A percentile compares a stretch with the other conserved stretches of the same genome.
phyloP scores from a whole-genome alignment of 2,329 filamentous ascomycete species.

The Nannizzia gypsea region DNA sequence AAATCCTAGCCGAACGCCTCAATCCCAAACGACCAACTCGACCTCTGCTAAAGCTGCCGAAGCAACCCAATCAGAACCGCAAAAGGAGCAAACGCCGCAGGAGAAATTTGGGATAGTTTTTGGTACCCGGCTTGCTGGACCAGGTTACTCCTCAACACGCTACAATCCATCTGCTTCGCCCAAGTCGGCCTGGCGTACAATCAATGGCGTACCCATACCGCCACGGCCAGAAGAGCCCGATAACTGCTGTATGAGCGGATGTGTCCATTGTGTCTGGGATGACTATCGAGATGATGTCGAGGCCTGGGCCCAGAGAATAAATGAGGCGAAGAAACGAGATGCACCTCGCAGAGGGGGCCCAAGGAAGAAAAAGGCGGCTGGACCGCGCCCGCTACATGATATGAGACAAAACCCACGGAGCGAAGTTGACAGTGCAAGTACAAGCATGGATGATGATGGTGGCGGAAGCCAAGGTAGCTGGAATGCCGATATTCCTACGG shows the following conservation, averaged over 20 bases:
- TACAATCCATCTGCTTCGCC: conserved; percentile 43
- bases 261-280: conserved; percentile 96
- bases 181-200: conserved; percentile 44
- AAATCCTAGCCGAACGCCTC: conserved; percentile 3
- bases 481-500: conserved; percentile 34
- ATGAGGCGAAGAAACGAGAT: conserved; percentile 44
- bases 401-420: conserved; percentile 24
- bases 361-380: conserved; percentile 9
- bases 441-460: conserved; percentile 68
- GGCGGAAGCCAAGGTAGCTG: conserved; percentile 62
- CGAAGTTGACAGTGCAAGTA: conserved; percentile 39
- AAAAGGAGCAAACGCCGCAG: conserved; percentile 19
- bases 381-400: conserved; percentile 14
- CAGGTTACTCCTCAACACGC: conserved; percentile 54
- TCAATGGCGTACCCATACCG: conserved; percentile 73
- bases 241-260: conserved; percentile 98
- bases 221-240: conserved; percentile 81
- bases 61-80: not conserved
- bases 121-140: conserved; percentile 63
- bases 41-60: not conserved
- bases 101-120: conserved; percentile 61
- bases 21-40: conserved; percentile 11
- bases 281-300: conserved; percentile 83
- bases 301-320: conserved; percentile 60
- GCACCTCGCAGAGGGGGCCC: conserved; percentile 21